These are phyloP conservation scores for Fraxinus floribunda DNA, from an alignment of 305 asterid species.

Conservation along the genomic window DNA sequence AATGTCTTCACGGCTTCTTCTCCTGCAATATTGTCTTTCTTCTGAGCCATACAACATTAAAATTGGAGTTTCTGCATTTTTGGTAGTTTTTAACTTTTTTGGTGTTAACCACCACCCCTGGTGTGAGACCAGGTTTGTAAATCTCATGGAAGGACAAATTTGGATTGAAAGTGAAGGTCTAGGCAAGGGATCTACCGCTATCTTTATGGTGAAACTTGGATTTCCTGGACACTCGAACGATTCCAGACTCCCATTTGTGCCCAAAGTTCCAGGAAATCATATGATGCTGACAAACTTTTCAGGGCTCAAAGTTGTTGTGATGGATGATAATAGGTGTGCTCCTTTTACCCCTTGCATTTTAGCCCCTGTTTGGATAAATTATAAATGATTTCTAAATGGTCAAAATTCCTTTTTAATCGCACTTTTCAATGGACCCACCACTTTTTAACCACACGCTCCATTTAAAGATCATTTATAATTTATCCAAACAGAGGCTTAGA, in stretches of 20 bases:
- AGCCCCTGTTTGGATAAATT: background rate
- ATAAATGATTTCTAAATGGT: background rate
- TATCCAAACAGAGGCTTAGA: background rate
- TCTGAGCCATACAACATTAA: conserved; percentile 1
- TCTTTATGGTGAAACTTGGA: conserved; percentile 81
- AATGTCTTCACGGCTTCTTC: conserved; percentile 13
- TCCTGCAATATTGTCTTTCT: background rate
- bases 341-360: background rate
- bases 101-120: conserved; percentile 11
- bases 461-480: background rate
- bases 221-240: conserved; percentile 60
- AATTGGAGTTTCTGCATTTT: background rate
- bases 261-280: conserved; percentile 58
- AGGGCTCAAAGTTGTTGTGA: conserved; percentile 76
- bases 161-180: conserved; percentile 96
- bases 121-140: conserved; percentile 63
- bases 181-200: conserved; percentile 84
- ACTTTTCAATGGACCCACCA: background rate
- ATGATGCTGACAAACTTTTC: conserved; percentile 45
- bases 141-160: conserved; percentile 96
- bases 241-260: conserved; percentile 43
- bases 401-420: background rate
- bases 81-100: background rate
- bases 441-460: background rate
- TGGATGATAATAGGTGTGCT: conserved; percentile 86